Evolutionary conservation across 2,329 filamentous ascomycete species (phyloP).

Genomic region (Botryotinia globosa): DNA sequence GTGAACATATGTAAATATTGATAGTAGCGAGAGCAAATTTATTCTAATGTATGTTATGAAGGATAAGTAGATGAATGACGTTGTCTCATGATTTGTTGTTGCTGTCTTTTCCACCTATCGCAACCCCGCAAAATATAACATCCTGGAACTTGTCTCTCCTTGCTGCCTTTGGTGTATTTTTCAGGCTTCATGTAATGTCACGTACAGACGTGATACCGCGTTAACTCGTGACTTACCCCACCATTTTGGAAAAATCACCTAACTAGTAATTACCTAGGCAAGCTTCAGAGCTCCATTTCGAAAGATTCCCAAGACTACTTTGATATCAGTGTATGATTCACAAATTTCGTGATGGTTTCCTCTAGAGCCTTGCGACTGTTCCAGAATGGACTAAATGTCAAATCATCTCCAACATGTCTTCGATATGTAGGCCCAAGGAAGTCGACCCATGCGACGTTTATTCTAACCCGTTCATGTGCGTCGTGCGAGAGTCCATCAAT

Average conservation of each 20-base stretch:
- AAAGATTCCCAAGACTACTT: neutral
- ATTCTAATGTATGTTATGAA: neutral
- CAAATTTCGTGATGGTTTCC: conserved; percentile 35
- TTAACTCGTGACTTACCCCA: conserved; percentile 4
- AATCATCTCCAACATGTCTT: conserved; percentile 18
- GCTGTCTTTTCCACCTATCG: conserved; percentile 16
- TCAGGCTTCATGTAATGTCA: neutral
- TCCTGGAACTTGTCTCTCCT: neutral
- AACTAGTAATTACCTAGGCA: neutral
- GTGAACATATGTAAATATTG: neutral
- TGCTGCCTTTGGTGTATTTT: neutral
- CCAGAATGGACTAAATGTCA: conserved; percentile 19
- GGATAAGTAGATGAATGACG: conserved; percentile 26
- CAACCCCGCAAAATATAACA: conserved; percentile 10
- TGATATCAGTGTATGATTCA: conserved; percentile 4
- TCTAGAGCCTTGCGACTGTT: conserved; percentile 34
- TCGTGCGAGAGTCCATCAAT: conserved; percentile 31
- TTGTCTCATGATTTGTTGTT: conserved; percentile 28
- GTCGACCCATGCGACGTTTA: conserved; percentile 14
- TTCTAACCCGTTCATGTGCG: conserved; percentile 36
- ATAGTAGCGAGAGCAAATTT: neutral
- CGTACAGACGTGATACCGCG: neutral
- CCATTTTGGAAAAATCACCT: neutral
- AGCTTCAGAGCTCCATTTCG: neutral
- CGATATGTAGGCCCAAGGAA: conserved; percentile 17